Conservation (phyloP, 192 early-diverging fungal genomes). For the Dimargaris xerosporica region DNA sequence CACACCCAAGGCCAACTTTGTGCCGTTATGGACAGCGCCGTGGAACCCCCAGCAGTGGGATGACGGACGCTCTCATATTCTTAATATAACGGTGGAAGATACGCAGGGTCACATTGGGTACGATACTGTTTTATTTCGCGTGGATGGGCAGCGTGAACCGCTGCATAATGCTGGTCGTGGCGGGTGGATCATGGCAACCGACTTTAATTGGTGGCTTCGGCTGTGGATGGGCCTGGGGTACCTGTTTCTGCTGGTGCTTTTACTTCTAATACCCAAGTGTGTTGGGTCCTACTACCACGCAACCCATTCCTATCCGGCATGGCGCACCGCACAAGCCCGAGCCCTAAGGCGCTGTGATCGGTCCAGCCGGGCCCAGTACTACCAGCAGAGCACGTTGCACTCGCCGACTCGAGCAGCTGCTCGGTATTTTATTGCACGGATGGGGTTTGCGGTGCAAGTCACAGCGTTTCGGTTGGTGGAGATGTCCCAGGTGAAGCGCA, state of each 20-base stretch:
- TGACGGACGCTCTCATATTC: slow-evolving; percentile 41
- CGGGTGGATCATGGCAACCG: slow-evolving; percentile 51
- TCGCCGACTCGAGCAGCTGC: slow-evolving; percentile 12
- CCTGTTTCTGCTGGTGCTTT: slow-evolving; percentile 25
- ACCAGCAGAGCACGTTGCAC: slow-evolving; percentile 12
- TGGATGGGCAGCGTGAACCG: slow-evolving; percentile 40
- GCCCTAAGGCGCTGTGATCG: background rate
- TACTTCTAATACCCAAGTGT: slow-evolving; percentile 13
- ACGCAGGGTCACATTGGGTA: slow-evolving; percentile 28
- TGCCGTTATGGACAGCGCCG: slow-evolving; percentile 54
- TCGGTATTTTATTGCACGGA: background rate
- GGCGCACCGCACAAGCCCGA: slow-evolving; percentile 3
- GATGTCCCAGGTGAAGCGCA: slow-evolving; percentile 18
- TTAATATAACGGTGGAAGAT: slow-evolving; percentile 49
- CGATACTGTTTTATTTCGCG: slow-evolving; percentile 40
- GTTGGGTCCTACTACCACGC: slow-evolving; percentile 16
- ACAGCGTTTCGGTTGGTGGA: slow-evolving; percentile 18
- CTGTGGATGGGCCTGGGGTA: slow-evolving; percentile 16
- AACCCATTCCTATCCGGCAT: slow-evolving; percentile 7
- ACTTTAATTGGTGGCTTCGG: slow-evolving; percentile 40
- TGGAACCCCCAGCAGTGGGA: slow-evolving; percentile 61
- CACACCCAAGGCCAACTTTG: no score
- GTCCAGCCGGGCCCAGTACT: slow-evolving; percentile 13
- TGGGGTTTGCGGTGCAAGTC: background rate
- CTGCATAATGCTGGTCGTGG: slow-evolving; percentile 47